Evolutionary conservation across 2,329 filamentous ascomycete species (phyloP), one percentile per base, ranked within the genome.

Genomic region (Epichloe uncinata): DNA sequence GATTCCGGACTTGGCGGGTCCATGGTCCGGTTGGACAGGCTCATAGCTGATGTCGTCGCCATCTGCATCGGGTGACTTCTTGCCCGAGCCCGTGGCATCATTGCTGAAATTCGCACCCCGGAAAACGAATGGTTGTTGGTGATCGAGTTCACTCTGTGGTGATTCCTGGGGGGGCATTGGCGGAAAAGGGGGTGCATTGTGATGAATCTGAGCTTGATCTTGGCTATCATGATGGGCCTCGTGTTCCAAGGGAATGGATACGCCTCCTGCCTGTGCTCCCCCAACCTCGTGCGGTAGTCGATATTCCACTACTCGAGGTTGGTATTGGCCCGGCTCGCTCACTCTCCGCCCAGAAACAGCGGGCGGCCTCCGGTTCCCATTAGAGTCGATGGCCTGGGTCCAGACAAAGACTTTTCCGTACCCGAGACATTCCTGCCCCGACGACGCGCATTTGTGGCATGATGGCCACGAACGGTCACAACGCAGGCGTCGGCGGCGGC

Each of bases 331-430:
- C 49, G 45, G 36, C 15, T 50, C 33, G 33, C 38, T 36, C 35
- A 36, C 22, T 16, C 37, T 52, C 30, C 41, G 53, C 43, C 48
- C 55, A 57, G 52, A 54, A 52, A 43, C 53, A 36, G 62, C 54
- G 53, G 61, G 55, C 49, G 65, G 59, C 55, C 64, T 63, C 59
- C 68, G 68, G 55, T 73, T 74, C 30, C 73, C 73, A 11, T 70
- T 66, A 42, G 71, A 66, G 43, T 74, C 73, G 51, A 75, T 72
- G 48, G 71, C 71, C 51, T 73, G 67, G 49, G 77, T 75, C 78
- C 79, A 83, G 51, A 78, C 71, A 55, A 81, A 75, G 44, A 81
- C 63, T 58, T 73, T 74, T 53, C 75, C 78, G 62, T 82, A 82
- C 38, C 79, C 79, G 53, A 79, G 73, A 66, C 79, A 83, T 56